These are phyloP conservation scores for Suillus bovinus DNA, from an alignment of 768 basidiomycete species.

Conservation along the genomic window DNA sequence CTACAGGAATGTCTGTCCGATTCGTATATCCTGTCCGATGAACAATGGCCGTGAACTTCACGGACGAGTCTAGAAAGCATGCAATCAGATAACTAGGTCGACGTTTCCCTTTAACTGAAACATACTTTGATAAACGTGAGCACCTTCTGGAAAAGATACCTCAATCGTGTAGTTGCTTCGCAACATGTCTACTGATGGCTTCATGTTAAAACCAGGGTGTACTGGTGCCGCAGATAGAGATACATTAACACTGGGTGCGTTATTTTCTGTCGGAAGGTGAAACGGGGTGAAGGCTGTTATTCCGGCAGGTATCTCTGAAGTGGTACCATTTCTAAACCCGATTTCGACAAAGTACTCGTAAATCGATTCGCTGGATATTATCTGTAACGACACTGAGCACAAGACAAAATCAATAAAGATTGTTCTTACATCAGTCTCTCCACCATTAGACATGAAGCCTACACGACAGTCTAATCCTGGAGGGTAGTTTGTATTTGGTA, in stretches of 20 bases:
- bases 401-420: background rate
- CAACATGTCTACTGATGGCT: background rate
- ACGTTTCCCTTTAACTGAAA: background rate
- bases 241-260: background rate
- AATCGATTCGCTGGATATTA: background rate
- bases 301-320: slow-evolving; percentile 19
- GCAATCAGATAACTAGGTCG: background rate
- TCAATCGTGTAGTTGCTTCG: slow-evolving; percentile 13
- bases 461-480: slow-evolving; percentile 11
- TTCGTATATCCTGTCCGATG: slow-evolving; percentile 10
- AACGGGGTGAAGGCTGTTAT: slow-evolving; percentile 19
- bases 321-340: slow-evolving; percentile 21
- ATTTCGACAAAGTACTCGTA: slow-evolving; percentile 24
- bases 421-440: background rate
- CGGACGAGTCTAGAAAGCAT: background rate
- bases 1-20: slow-evolving; percentile 6
- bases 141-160: background rate
- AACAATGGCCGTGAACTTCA: slow-evolving; percentile 2
- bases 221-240: background rate
- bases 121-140: slow-evolving; percentile 1
- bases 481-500: slow-evolving; percentile 26
- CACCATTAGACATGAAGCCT: background rate
- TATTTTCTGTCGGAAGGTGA: background rate
- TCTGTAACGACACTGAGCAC: background rate
- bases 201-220: too few relatives aligned